Evolutionary conservation across 2,329 filamentous ascomycete species (phyloP), one percentile per base, ranked within the genome.

Genomic region (Juglanconis oblonga): DNA sequence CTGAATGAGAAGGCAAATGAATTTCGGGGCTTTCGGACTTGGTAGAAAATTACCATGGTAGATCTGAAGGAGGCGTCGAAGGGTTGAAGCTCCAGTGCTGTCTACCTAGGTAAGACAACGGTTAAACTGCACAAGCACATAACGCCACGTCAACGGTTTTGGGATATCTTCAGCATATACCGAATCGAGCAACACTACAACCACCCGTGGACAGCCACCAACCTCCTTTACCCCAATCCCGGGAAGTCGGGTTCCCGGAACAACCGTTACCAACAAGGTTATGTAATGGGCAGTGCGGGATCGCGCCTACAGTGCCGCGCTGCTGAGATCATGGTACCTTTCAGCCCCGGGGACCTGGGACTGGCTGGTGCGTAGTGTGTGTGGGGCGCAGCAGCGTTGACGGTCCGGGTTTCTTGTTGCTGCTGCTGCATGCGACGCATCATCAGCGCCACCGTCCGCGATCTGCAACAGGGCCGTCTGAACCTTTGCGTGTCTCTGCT

Each of bases 381-480:
- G 38, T 42, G 38, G 9, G 38, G 38, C 38, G 38, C 38, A 42
- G 38, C 38, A 42, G 5, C 38, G 14, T 13, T 42, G 10, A 17
- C 17, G 17, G 17, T 17, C 17, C 17, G 17, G 17, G 17, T 17
- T 17, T 17, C 17, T 17, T 17, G 17, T 17, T 17, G 17, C 17
- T 17, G 17, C 56, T 58, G 44, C 44, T 55, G 57, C 45, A 55
- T 51, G 52, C 51, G 38, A 55, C 57, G 51, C 51, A 50, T 42
- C 51, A 59, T 55, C 51, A 53, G 42, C 45, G 57, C 44, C 44
- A 50, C 44, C 50, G 9, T 42, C 10, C 38, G 14, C 14, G 10
- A 42, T 42, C 38, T 17, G 17, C 17, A 17, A 17, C 17, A 17
- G 17, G 17, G 17, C 17, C 17, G 17, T 17, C 17, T 17, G 17